Base-by-base conservation (phyloP, 1,139 yeast species). In the Candida glucosophila region DNA sequence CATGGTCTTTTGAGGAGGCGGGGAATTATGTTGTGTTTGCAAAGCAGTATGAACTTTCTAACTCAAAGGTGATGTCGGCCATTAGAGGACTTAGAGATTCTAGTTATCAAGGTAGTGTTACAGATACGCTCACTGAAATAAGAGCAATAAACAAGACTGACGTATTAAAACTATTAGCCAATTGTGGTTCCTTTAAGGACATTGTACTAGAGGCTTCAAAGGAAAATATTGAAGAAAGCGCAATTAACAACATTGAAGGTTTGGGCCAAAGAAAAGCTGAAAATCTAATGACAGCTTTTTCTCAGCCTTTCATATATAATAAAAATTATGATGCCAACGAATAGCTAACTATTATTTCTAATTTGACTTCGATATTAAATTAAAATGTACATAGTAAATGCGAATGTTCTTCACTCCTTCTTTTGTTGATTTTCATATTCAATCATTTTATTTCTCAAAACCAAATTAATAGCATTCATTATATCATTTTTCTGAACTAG, bases 1-100 rank as follows among this genome's bases (percentile, higher is more conserved):
- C 93, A 0, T 86, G 95, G 82, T 72, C 77, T 16, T 75, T 74
- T 38, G 85, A 75, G 35, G 96, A 90, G 43, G 94, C 95, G 2
- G 95, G 88, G 0, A 76, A 73, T 31, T 88, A 86, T 43, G 51
- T 88, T 13, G 73, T 63, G 5, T 53, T 58, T 40, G 49, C 71
- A 17, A 72, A 71, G 39, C 65, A 60, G 24, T 59, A 67, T 30
- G 77, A 69, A 35, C 43, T 54, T 16, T 34, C 52, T 2, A 52
- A 51, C 2, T 37, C 43, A 16, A 47, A 46, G 26, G 31, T 51
- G 7, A 39, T 41, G 22, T 38, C 45, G 12, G 27, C 33, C 7
- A 65, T 72, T 29, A 62, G 59, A 38, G 77, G 74, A 4, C 40
- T 51, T 14, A 51, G 49, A 31, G 58, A 58, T 19, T 50, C 49